These are phyloP conservation scores for Amphibolis antarctica DNA, from an alignment of 106 monocot genomes.

Conservation along the genomic window DNA sequence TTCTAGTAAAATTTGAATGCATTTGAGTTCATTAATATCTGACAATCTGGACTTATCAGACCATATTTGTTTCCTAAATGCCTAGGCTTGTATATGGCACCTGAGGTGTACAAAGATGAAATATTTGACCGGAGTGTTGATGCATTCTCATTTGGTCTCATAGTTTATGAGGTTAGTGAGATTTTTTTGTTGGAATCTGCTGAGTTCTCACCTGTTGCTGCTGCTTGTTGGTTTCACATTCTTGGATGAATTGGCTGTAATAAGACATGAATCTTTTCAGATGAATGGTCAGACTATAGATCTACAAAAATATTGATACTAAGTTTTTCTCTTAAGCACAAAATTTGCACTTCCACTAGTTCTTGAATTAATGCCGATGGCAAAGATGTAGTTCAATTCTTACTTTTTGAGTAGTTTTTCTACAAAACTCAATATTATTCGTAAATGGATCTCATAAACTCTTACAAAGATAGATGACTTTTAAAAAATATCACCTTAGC, in stretches of 20 bases:
- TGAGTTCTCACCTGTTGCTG: neutral
- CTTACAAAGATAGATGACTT: no score
- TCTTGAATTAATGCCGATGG: no score
- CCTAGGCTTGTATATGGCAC: conserved; percentile 66
- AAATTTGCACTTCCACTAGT: no score
- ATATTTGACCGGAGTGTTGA: conserved; percentile 66
- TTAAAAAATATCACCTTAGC: no score
- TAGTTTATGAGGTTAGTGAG: conserved; percentile 70
- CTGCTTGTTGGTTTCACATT: neutral
- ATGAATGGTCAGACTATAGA: no score
- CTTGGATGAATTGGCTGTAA: neutral
- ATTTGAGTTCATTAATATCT: neutral
- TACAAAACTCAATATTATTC: no score
- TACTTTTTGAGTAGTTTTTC: no score
- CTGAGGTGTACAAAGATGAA: conserved; percentile 80
- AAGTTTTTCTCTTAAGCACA: no score
- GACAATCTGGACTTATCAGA: neutral
- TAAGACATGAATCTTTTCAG: no score
- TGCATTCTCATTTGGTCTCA: conserved; percentile 80
- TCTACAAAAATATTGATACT: no score
- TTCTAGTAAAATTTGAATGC: neutral
- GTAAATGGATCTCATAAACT: no score
- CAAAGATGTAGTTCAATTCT: no score
- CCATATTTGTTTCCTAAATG: conserved; percentile 3
- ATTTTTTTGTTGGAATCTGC: neutral